These are phyloP conservation scores for Apophysomyces sp. DNA, from an alignment of 371 early-diverging fungal species.

Conservation along the genomic window DNA sequence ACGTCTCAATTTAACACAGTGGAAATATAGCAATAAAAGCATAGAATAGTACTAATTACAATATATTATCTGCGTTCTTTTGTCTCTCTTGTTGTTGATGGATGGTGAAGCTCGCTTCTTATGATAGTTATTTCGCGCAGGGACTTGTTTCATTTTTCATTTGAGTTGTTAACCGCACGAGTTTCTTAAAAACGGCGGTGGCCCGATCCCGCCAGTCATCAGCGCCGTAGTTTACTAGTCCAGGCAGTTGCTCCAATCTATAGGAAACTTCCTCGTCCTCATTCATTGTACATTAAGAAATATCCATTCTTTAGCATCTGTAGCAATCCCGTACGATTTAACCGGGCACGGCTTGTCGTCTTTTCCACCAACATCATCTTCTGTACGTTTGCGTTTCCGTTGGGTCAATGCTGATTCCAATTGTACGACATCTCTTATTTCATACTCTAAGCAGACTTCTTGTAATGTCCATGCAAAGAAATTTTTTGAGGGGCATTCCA, in stretches of 20 bases:
- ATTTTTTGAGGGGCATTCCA: not conserved
- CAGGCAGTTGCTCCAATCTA: not conserved
- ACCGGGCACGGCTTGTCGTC: not conserved
- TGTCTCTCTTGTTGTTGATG: not conserved
- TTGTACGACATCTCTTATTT: not conserved
- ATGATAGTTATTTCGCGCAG: not conserved
- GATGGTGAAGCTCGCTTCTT: not conserved
- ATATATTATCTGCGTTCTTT: not conserved
- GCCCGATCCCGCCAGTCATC: not conserved
- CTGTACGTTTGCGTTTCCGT: slow-evolving; percentile 3
- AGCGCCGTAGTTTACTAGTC: not conserved
- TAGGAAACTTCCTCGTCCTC: not conserved
- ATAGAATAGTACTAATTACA: not conserved
- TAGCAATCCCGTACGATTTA: not conserved
- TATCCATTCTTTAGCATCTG: slow-evolving; percentile 1
- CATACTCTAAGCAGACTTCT: not conserved
- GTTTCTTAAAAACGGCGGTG: not conserved
- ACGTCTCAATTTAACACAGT: no score
- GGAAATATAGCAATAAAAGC: not conserved
- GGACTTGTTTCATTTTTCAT: not conserved
- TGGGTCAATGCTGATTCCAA: not conserved
- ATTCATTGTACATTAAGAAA: slow-evolving; percentile 1
- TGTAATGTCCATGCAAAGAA: not conserved
- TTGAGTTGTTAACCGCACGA: not conserved
- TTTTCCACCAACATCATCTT: not conserved